Evolutionary conservation across 495 filamentous ascomycete species (phyloP).

Genomic region (Monascus purpureus): DNA sequence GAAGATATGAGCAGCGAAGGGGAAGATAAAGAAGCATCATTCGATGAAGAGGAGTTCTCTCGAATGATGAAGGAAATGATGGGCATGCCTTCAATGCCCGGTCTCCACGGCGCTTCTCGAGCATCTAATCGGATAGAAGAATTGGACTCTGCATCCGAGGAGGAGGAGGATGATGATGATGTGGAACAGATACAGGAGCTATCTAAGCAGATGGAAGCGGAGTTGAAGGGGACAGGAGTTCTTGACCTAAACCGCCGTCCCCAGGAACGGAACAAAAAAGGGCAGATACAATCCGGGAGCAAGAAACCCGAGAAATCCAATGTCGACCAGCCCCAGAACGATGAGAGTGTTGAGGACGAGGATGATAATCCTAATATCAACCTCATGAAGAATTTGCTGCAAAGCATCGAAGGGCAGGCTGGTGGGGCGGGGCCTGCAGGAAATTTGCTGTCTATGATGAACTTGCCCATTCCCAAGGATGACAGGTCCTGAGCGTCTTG

Average conservation of each 20-base stretch:
- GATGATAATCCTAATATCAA: slow-evolving; percentile 72
- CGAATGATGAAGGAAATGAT: slow-evolving; percentile 92
- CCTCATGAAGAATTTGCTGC: slow-evolving; percentile 79
- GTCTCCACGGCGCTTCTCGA: slow-evolving; percentile 9
- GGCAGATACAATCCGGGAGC: too few relatives aligned
- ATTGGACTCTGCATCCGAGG: slow-evolving; percentile 29
- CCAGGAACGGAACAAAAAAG: background rate
- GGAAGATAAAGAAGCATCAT: slow-evolving; percentile 64
- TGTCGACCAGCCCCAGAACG: slow-evolving; percentile 14
- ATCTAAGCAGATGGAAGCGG: slow-evolving; percentile 65
- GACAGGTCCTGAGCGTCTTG: too few relatives aligned
- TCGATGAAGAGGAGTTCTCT: slow-evolving; percentile 75
- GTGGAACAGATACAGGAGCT: slow-evolving; percentile 56
- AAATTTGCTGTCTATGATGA: slow-evolving; percentile 77
- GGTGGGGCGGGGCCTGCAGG: slow-evolving; percentile 74
- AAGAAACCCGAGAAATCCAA: slow-evolving; percentile 14
- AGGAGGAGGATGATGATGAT: slow-evolving; percentile 50
- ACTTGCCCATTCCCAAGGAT: slow-evolving; percentile 63
- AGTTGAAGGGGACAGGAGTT: slow-evolving; percentile 65
- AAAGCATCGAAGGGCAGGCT: slow-evolving; percentile 78
- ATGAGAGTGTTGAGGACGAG: slow-evolving; percentile 1
- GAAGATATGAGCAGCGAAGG: slow-evolving; percentile 39
- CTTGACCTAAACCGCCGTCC: slow-evolving; percentile 43
- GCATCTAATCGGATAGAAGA: slow-evolving; percentile 29
- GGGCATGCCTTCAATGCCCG: slow-evolving; percentile 47